Evolutionary conservation across 2,329 filamentous ascomycete genomes (phyloP), one percentile per base, ranked within the genome.

Genomic region (Pestalotiopsis sp.): DNA sequence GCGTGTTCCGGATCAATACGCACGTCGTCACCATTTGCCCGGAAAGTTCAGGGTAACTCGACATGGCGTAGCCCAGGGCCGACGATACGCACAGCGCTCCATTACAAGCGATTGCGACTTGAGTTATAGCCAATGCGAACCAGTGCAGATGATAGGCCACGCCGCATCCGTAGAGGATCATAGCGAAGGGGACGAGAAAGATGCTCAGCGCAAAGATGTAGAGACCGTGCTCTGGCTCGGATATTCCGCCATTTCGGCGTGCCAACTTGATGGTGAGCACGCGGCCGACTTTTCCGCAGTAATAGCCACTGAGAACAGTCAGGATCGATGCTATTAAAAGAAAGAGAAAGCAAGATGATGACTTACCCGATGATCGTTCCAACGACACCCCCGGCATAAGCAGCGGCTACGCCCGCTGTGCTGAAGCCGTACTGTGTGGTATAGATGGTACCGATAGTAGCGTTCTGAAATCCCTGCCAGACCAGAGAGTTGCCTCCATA

Each of bases 81-180:
- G 83, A 73, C 0, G 81, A 79, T 23, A 80, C 65, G 5, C 81
- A 81, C 31, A 78, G 73, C 2, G 79, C 77, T 38, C 74, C 76
- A 2, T 77, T 76, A 4, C 79, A 77, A 0, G 79, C 76, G 0
- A 80, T 74, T 1, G 74, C 71, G 3, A 77, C 77, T 79, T 83
- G 82, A 49, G 79, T 81, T 49, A 83, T 76, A 2, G 82, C 72
- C 4, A 83, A 76, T 0, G 79, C 81, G 59, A 83, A 81, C 81
- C 81, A 83, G 64, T 83, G 82, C 3, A 82, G 72, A 1, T 77
- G 70, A 57, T 80, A 77, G 2, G 78, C 76, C 0, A 81, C 76
- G 13, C 77, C 76, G 6, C 76, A 72, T 12, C 76, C 76, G 75
- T 75, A 77, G 3, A 78, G 70, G 27, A 78, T 73, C 13, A 76